These are phyloP conservation scores for Calonectria pseudoreteaudii DNA, from an alignment of 2,329 filamentous ascomycete species.

Conservation along the genomic window DNA sequence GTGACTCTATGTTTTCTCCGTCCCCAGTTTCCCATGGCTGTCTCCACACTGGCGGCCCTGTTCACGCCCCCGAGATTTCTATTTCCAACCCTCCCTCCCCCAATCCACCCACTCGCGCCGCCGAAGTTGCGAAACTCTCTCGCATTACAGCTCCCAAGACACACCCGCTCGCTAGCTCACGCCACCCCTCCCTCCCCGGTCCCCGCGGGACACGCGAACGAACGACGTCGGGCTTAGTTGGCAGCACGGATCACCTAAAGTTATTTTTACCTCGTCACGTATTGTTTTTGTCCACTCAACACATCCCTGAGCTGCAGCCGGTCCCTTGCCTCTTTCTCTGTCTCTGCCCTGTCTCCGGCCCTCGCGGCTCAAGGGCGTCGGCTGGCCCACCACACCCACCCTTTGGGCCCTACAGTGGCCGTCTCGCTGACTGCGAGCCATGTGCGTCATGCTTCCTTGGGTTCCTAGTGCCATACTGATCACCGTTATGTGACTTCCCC, in stretches of 20 bases:
- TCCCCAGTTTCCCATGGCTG: slow-evolving; percentile 25
- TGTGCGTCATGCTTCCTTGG: slow-evolving; percentile 41
- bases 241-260: slow-evolving; percentile 41
- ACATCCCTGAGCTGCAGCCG: slow-evolving; percentile 7
- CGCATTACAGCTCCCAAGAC: slow-evolving; percentile 5
- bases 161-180: slow-evolving; percentile 9
- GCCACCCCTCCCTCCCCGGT: slow-evolving; percentile 8
- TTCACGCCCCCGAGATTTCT: slow-evolving; percentile 22
- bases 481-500: slow-evolving; percentile 15
- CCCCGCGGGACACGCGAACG: slow-evolving; percentile 26
- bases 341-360: slow-evolving; percentile 14
- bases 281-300: slow-evolving; percentile 40
- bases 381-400: slow-evolving; percentile 19
- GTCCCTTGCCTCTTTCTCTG: slow-evolving; percentile 5
- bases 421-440: slow-evolving; percentile 30
- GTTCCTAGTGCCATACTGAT: slow-evolving; percentile 15
- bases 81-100: slow-evolving; percentile 15
- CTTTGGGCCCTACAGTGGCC: background rate
- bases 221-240: slow-evolving; percentile 28
- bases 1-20: slow-evolving; percentile 12
- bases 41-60: slow-evolving; percentile 25
- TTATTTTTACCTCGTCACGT: slow-evolving; percentile 48
- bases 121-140: slow-evolving; percentile 4
- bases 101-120: slow-evolving; percentile 10
- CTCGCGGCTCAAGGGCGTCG: slow-evolving; percentile 20